Evolutionary conservation across 202 grass and related monocot genomes (phyloP).

Genomic region (Saccharum hybrid): DNA sequence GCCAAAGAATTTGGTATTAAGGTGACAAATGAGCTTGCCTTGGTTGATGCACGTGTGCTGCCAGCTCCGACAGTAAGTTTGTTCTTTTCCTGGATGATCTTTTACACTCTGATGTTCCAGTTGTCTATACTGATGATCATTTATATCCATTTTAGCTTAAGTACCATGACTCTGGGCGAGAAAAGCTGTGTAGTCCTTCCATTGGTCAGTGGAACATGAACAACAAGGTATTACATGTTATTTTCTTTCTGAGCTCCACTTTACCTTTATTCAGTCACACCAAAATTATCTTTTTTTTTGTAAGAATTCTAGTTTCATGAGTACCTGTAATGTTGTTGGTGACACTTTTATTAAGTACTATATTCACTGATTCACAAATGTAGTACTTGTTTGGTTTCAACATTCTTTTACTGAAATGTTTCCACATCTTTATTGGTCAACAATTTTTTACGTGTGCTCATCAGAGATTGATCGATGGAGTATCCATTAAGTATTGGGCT

Average conservation of each 20-base stretch:
- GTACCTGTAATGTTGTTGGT: not conserved
- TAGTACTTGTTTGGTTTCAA: not conserved
- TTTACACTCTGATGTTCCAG: not conserved
- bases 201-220: slow-evolving; percentile 80
- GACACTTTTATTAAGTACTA: not conserved
- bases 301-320: not conserved
- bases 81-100: not conserved
- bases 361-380: not conserved
- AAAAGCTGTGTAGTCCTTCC: slow-evolving; percentile 52
- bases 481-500: slow-evolving; percentile 52
- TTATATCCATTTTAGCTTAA: slow-evolving; percentile 48
- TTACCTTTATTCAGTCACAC: not conserved
- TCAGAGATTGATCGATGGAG: slow-evolving; percentile 68
- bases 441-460: not conserved
- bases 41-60: slow-evolving; percentile 62
- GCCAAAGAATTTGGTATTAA: slow-evolving; percentile 63
- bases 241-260: not conserved
- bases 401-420: not conserved
- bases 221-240: slow-evolving; percentile 52
- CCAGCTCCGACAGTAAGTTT: slow-evolving; percentile 49
- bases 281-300: not conserved
- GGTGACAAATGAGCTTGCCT: slow-evolving; percentile 48
- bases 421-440: not conserved
- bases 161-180: slow-evolving; percentile 64
- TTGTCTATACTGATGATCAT: not conserved